Percentiles rank a stretch among this genome's conserved stretches.
Conservation (phyloP, 1,284 basidiomycete genomes). For the Cryptococcus sp. region DNA sequence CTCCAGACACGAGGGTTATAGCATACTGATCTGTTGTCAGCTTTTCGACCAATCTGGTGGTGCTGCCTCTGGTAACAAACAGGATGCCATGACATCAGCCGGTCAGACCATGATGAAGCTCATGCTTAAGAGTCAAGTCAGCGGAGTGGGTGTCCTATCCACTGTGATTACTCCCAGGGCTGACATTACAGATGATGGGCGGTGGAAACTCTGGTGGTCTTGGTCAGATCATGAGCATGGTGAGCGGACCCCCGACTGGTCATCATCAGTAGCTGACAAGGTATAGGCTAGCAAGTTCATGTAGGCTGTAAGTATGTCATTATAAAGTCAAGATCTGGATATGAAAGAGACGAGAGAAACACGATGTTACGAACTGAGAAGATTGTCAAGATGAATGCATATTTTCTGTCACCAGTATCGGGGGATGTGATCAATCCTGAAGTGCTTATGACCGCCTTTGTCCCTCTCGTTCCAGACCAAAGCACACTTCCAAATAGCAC, state of each 20-base stretch:
- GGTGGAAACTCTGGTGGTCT: slow-evolving; percentile 65
- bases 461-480: too few species aligned
- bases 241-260: slow-evolving; percentile 25
- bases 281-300: slow-evolving; percentile 22
- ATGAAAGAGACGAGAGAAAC: too few species aligned
- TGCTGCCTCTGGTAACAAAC: slow-evolving; percentile 63
- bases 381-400: too few species aligned
- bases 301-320: not conserved
- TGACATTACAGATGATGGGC: slow-evolving; percentile 45
- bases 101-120: slow-evolving; percentile 80
- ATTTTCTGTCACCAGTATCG: too few species aligned
- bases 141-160: slow-evolving; percentile 29
- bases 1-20: not conserved
- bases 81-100: slow-evolving; percentile 73
- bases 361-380: too few species aligned
- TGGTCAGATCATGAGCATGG: slow-evolving; percentile 56
- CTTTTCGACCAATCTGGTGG: slow-evolving; percentile 67
- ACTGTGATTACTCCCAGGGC: slow-evolving; percentile 42
- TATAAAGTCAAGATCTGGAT: too few species aligned
- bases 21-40: slow-evolving; percentile 38
- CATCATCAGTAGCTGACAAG: not conserved
- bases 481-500: too few species aligned
- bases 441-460: too few species aligned
- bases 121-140: slow-evolving; percentile 52
- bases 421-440: too few species aligned